phyloP scores from a whole-genome alignment of 139 green algal species.

The Picochlorum sp. region DNA sequence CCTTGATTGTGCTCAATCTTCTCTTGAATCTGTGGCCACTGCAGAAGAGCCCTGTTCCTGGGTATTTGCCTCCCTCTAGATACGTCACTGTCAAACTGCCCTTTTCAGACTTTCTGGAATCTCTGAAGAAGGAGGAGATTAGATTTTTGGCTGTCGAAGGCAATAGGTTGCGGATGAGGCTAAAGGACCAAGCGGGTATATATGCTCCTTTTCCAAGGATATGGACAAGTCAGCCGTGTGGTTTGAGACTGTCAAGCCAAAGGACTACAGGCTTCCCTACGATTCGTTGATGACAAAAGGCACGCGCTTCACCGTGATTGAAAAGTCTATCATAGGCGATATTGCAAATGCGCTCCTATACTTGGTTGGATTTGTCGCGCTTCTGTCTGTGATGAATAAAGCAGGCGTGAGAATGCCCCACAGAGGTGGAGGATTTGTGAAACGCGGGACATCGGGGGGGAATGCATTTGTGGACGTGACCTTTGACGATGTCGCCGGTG shows the following conservation, averaged over 20 bases:
- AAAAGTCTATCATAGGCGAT: conserved; percentile 34
- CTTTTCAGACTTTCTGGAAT: conserved; percentile 67
- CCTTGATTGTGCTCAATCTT: conserved; percentile 16
- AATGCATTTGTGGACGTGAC: conserved; percentile 18
- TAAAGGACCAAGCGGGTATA: neutral
- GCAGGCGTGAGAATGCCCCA: conserved; percentile 46
- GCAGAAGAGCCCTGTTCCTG: conserved; percentile 1
- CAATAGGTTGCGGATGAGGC: conserved; percentile 26
- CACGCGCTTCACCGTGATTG: conserved; percentile 59
- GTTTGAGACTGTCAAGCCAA: conserved; percentile 65
- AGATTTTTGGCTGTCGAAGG: conserved; percentile 63
- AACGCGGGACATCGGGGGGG: neutral
- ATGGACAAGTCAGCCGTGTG: conserved; percentile 22
- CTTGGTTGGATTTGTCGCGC: conserved; percentile 43
- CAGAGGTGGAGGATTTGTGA: conserved; percentile 17
- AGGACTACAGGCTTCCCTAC: conserved; percentile 73
- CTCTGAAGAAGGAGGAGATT: conserved; percentile 61
- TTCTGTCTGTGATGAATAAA: conserved; percentile 56
- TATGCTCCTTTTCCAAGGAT: neutral
- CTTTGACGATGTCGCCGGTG: conserved; percentile 81
- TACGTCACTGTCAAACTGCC: conserved; percentile 25
- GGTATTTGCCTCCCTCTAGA: conserved; percentile 16
- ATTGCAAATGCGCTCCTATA: conserved; percentile 41
- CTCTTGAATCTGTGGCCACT: conserved; percentile 5
- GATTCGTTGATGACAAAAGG: conserved; percentile 43